These are phyloP conservation scores for Penicillium daleae DNA, from an alignment of 495 filamentous ascomycete species.

Conservation along the genomic window DNA sequence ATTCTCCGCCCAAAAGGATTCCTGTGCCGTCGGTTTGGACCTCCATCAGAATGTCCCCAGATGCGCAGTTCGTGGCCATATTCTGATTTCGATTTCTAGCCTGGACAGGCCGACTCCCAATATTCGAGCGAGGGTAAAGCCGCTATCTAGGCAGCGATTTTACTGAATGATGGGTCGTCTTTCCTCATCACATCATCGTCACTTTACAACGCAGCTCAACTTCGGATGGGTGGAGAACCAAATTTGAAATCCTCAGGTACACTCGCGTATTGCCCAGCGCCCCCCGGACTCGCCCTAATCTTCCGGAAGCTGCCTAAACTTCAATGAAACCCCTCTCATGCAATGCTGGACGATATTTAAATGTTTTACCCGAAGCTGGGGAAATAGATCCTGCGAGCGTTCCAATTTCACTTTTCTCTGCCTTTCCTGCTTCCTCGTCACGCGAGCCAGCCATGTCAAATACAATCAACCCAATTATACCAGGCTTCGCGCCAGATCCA, in stretches of 20 bases:
- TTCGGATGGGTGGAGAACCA: background rate
- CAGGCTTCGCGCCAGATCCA: constrained; percentile 39
- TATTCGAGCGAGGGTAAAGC: no score
- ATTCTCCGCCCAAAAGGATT: no score
- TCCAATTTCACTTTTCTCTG: background rate
- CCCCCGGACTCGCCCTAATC: background rate
- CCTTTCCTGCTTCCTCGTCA: background rate
- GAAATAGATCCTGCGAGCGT: background rate
- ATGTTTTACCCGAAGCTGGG: background rate
- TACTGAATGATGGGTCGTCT: no score
- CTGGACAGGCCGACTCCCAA: no score
- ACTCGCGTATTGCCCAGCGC: background rate
- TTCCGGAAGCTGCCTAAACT: background rate
- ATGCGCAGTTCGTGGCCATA: background rate
- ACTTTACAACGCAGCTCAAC: background rate
- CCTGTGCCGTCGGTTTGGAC: background rate
- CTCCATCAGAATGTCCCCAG: no score
- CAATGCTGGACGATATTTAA: background rate
- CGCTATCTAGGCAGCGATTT: no score
- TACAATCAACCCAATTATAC: constrained; percentile 23
- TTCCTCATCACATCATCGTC: background rate
- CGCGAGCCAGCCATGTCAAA: background rate
- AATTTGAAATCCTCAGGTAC: no score
- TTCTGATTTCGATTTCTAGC: background rate
- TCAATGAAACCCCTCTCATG: background rate